Conservation (phyloP, 2,329 filamentous ascomycete genomes). For the Arachnomyces sp. region DNA sequence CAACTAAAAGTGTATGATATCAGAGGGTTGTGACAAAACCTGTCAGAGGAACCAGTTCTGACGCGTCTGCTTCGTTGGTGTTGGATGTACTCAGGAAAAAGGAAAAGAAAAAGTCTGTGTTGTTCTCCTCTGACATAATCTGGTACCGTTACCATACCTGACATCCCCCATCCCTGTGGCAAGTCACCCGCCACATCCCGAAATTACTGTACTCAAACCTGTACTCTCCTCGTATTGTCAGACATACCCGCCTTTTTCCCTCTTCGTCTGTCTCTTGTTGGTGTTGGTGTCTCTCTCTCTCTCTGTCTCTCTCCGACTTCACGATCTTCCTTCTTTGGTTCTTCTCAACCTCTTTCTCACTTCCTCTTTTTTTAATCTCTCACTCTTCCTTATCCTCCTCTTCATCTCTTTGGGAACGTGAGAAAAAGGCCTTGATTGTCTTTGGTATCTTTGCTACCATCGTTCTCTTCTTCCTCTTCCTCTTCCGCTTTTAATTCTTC, state of each 20-base stretch:
- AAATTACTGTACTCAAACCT: background rate
- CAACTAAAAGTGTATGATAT: no score
- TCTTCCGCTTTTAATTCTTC: conserved; percentile 4
- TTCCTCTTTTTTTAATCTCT: conserved; percentile 10
- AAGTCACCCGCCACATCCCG: no score
- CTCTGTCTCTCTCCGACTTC: conserved; percentile 6
- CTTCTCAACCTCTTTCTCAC: no score
- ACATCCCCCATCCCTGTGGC: no score
- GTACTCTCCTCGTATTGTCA: conserved; percentile 3
- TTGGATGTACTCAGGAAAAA: no score
- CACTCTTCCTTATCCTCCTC: conserved; percentile 11
- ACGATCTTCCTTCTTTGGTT: conserved; percentile 8
- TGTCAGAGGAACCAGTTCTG: no score
- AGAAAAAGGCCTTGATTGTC: conserved; percentile 4
- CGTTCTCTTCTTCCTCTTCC: conserved; percentile 9
- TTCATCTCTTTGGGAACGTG: conserved; percentile 5
- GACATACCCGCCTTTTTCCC: no score
- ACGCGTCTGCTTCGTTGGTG: no score
- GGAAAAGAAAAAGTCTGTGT: no score
- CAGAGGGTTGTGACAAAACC: no score
- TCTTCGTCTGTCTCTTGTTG: conserved; percentile 7
- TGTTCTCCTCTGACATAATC: no score
- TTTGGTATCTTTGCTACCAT: conserved; percentile 8
- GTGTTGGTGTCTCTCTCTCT: conserved; percentile 8
- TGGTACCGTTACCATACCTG: no score